These are phyloP conservation scores for Suillus discolor DNA, from an alignment of 768 basidiomycete genomes.

Conservation along the genomic window DNA sequence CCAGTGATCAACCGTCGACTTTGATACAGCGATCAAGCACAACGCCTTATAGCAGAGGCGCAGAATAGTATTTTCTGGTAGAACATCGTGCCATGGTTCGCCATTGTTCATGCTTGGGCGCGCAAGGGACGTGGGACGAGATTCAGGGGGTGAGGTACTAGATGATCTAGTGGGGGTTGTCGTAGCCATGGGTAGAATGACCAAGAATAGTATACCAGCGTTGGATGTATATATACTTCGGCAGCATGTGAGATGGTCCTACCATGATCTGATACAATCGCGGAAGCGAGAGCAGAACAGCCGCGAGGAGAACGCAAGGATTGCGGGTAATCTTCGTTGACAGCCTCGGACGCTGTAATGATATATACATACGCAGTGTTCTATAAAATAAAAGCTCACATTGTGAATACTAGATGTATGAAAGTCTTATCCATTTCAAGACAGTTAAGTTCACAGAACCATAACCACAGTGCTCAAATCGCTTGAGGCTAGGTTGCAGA, in stretches of 20 bases:
- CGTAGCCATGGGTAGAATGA: not conserved
- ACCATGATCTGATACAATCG: not conserved
- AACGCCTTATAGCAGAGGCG: not conserved
- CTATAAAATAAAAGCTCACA: not conserved
- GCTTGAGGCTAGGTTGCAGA: not conserved
- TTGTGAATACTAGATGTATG: not conserved
- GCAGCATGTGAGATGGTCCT: not conserved
- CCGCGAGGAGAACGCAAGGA: not conserved
- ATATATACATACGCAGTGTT: not conserved
- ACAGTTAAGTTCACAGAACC: not conserved
- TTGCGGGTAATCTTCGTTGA: not conserved
- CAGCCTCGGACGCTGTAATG: not conserved
- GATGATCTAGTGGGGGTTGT: not conserved
- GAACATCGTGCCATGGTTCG: not conserved
- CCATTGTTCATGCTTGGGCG: no score
- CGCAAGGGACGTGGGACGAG: not conserved
- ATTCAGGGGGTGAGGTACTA: not conserved
- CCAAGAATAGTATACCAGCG: not conserved
- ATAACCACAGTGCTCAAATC: not conserved
- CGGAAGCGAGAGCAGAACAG: not conserved
- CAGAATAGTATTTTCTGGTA: not conserved
- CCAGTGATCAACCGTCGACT: not conserved
- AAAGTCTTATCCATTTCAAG: not conserved
- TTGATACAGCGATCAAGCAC: slow-evolving; percentile 4
- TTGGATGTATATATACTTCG: not conserved